Conservation (phyloP, 208 protist species). For the Crithidia expoeki region DNA sequence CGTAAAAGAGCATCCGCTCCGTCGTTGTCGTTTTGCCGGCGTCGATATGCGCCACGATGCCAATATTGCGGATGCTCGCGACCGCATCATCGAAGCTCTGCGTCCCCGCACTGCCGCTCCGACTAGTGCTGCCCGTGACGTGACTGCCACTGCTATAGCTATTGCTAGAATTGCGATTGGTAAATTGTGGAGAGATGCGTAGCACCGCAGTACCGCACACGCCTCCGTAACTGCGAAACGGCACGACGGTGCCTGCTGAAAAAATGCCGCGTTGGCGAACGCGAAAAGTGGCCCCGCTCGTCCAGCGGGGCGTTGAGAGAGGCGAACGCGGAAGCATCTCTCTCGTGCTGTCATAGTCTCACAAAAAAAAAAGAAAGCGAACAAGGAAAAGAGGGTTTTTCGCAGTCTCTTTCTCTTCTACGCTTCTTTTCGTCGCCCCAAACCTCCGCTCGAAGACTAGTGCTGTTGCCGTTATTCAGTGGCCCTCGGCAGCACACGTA, state of each 20-base stretch:
- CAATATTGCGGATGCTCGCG: conserved; percentile 90
- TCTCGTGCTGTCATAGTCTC: neutral
- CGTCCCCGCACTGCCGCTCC: neutral
- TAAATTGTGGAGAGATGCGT: neutral
- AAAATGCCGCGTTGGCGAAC: neutral
- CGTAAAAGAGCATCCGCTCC: conserved; percentile 96
- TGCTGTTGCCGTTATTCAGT: too few species aligned
- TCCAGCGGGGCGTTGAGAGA: neutral
- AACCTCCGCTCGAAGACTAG: too few species aligned
- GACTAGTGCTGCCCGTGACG: neutral
- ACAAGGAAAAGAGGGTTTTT: neutral
- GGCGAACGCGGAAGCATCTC: neutral
- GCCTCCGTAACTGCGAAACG: neutral
- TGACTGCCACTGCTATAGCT: neutral
- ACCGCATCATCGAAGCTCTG: conserved; percentile 30
- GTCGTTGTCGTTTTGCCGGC: conserved; percentile 96
- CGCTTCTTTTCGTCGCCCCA: neutral
- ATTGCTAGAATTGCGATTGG: neutral
- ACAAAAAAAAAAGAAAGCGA: neutral
- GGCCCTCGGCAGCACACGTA: too few species aligned
- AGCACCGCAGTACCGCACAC: neutral
- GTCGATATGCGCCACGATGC: conserved; percentile 96
- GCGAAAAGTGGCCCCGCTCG: neutral
- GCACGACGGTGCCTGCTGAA: neutral
- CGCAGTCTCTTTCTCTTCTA: neutral